Evolutionary conservation across 306 rosid genomes (phyloP).

Genomic region (Vigna hirtella): DNA sequence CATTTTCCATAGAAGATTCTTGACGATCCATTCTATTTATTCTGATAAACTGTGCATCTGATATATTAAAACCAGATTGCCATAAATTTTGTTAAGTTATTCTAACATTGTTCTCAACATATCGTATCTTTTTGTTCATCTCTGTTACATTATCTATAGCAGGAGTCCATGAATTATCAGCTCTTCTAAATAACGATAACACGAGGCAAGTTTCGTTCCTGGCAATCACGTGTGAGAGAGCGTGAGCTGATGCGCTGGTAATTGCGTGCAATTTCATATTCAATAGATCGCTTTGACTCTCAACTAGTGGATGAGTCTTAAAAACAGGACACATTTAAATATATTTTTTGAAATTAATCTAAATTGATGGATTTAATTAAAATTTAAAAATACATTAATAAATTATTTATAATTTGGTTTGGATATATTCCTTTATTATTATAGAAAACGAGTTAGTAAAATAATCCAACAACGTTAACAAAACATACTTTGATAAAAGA

Average conservation of each 20-base stretch:
- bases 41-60: constrained; percentile 10
- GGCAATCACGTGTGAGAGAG: neutral
- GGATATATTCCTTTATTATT: no score
- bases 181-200: neutral
- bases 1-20: constrained; percentile 1
- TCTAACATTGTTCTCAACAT: neutral
- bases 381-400: no score
- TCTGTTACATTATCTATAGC: neutral
- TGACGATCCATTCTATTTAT: constrained; percentile 32
- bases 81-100: constrained; percentile 22
- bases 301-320: no score
- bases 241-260: neutral
- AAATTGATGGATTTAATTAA: no score
- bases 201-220: neutral
- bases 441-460: no score
- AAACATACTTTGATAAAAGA: no score
- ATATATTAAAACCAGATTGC: constrained; percentile 28
- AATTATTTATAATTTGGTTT: no score
- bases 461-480: no score
- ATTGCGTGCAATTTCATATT: neutral
- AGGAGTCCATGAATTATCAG: neutral
- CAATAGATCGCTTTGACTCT: neutral
- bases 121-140: neutral
- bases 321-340: no score
- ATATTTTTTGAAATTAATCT: no score